These are phyloP conservation scores for Athelia psychrophila DNA, from an alignment of 1,284 basidiomycete species.

Conservation along the genomic window DNA sequence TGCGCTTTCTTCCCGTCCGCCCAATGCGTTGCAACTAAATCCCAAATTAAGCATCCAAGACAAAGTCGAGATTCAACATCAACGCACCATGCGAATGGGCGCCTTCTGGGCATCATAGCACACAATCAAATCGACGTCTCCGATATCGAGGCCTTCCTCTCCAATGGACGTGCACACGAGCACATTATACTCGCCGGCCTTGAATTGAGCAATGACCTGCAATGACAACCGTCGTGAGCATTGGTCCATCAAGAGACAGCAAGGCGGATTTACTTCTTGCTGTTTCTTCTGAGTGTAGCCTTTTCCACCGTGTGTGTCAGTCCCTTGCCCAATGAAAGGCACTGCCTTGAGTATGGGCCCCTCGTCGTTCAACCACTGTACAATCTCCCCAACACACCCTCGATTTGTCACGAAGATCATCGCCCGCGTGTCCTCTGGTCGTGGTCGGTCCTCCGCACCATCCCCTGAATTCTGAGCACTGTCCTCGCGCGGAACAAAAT, in stretches of 20 bases:
- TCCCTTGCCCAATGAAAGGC: slow-evolving; percentile 90
- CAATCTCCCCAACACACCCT: slow-evolving; percentile 89
- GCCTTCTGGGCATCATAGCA: slow-evolving; percentile 98
- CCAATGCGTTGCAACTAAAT: slow-evolving; percentile 91
- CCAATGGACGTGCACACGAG: slow-evolving; percentile 97
- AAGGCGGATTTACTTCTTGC: slow-evolving; percentile 57
- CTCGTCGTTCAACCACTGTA: slow-evolving; percentile 72
- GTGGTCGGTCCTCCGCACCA: not conserved
- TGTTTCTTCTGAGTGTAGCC: slow-evolving; percentile 93
- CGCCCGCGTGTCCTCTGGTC: slow-evolving; percentile 57
- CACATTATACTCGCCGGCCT: slow-evolving; percentile 85
- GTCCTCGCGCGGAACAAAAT: slow-evolving; percentile 68
- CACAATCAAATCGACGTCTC: slow-evolving; percentile 96
- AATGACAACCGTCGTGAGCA: slow-evolving; percentile 7
- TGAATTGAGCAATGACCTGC: slow-evolving; percentile 85
- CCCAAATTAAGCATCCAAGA: slow-evolving; percentile 3
- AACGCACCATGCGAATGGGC: slow-evolving; percentile 89
- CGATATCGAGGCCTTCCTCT: slow-evolving; percentile 99
- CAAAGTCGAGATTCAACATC: not conserved
- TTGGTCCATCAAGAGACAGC: slow-evolving; percentile 6
- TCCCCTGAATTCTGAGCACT: slow-evolving; percentile 36
- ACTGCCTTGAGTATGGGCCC: slow-evolving; percentile 74
- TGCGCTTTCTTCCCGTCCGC: slow-evolving; percentile 91
- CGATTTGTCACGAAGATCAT: slow-evolving; percentile 96
- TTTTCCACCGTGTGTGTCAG: slow-evolving; percentile 82